phyloP scores from a whole-genome alignment of 805 yeast species.

The Candida dendrica region DNA sequence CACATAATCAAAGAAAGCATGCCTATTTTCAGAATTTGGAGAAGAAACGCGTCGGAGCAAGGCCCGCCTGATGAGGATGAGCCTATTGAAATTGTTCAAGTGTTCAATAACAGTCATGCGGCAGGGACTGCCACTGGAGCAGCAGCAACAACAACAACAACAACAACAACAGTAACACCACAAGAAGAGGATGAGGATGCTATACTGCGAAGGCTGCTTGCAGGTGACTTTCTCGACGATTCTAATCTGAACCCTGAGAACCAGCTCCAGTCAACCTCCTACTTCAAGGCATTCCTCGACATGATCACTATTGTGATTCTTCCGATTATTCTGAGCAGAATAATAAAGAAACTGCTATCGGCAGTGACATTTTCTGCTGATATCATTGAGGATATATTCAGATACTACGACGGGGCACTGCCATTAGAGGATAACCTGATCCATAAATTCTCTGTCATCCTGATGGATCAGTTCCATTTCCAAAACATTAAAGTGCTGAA shows the following conservation, averaged over 20 bases:
- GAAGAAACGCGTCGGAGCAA: neutral
- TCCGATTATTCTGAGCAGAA: conserved; percentile 6
- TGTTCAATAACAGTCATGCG: neutral
- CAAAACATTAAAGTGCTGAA: conserved; percentile 1
- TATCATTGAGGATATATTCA: conserved; percentile 9
- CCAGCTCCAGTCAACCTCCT: neutral
- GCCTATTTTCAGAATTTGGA: neutral
- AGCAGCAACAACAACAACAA: no score
- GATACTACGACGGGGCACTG: neutral
- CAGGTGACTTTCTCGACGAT: neutral
- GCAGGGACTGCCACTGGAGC: neutral
- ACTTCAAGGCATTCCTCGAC: conserved; percentile 3
- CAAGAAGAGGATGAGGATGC: neutral
- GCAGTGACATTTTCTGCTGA: conserved; percentile 11
- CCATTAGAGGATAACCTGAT: conserved; percentile 2
- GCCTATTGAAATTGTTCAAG: neutral
- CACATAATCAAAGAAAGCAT: neutral
- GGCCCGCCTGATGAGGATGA: neutral
- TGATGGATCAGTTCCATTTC: conserved; percentile 2
- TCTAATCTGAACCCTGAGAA: neutral
- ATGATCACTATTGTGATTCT: conserved; percentile 6
- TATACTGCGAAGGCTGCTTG: neutral
- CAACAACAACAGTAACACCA: no score
- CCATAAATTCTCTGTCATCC: conserved; percentile 6
- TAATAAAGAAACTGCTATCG: conserved; percentile 6